Evolutionary conservation across 2,329 filamentous ascomycete genomes (phyloP).

Genomic region (Fusarium agapanthi): DNA sequence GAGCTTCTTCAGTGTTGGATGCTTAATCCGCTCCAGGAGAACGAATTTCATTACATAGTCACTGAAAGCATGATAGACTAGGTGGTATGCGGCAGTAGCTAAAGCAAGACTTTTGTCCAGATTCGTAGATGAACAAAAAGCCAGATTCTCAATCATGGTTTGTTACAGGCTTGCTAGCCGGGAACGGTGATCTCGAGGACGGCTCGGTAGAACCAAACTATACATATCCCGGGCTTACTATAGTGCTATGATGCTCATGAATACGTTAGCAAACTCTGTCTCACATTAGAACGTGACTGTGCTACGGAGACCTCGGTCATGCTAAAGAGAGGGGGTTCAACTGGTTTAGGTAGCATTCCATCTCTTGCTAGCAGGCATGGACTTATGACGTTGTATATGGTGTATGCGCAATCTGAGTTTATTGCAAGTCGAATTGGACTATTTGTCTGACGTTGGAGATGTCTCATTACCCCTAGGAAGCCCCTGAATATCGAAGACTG

Average conservation of each 20-base stretch:
- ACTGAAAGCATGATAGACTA: neutral
- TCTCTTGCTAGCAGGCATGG: neutral
- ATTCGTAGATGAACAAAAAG: neutral
- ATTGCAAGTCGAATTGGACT: neutral
- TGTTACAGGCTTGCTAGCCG: neutral
- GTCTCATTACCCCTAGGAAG: neutral
- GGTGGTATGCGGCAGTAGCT: neutral
- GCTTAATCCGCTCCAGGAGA: neutral
- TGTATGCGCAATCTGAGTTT: neutral
- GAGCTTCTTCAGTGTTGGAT: neutral
- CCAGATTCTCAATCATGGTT: neutral
- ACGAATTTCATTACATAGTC: neutral
- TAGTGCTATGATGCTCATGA: neutral
- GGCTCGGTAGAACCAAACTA: neutral
- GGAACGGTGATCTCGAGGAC: neutral
- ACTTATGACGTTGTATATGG: neutral
- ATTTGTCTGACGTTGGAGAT: neutral
- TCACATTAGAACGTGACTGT: neutral
- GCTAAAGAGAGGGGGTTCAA: neutral
- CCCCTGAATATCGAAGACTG: neutral
- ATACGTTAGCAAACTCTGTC: neutral
- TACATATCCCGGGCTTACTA: neutral
- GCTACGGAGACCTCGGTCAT: neutral
- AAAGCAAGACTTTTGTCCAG: neutral
- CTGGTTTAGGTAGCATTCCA: neutral